Conservation (phyloP, 352 stramenopile species). For the Globisporangium splendens region DNA sequence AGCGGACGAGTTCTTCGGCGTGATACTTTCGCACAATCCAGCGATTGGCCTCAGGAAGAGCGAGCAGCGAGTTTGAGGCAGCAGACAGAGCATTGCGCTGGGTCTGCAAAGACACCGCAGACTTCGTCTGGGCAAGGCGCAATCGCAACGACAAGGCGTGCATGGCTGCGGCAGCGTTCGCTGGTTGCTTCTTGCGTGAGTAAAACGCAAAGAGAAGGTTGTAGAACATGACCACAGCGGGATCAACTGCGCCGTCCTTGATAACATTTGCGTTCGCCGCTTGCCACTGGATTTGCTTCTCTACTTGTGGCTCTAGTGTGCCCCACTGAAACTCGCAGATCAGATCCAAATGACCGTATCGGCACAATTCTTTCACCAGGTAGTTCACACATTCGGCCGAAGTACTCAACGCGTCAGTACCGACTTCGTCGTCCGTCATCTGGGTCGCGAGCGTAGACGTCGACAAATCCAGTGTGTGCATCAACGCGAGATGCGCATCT, state of each 20-base stretch:
- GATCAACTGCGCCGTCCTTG: constrained; percentile 30
- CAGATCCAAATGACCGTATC: constrained; percentile 59
- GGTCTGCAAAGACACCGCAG: constrained; percentile 32
- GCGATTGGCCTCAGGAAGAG: constrained; percentile 37
- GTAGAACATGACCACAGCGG: constrained; percentile 49
- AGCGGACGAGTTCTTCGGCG: constrained; percentile 40
- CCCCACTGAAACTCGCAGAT: constrained; percentile 77
- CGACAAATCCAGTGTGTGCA: constrained; percentile 53
- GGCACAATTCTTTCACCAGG: constrained; percentile 69
- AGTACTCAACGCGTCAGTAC: constrained; percentile 24
- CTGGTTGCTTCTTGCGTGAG: constrained; percentile 52
- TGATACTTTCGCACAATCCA: constrained; percentile 77
- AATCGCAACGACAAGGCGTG: constrained; percentile 53
- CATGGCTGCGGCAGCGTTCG: constrained; percentile 58
- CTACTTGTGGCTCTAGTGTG: constrained; percentile 48
- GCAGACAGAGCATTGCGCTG: constrained; percentile 66
- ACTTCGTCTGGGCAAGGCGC: constrained; percentile 34
- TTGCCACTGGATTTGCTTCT: constrained; percentile 73
- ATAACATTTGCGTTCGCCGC: constrained; percentile 61
- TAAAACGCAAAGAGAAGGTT: constrained; percentile 74
- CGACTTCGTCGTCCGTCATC: constrained; percentile 9
- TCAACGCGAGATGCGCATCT: constrained; percentile 69
- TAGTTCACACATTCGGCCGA: constrained; percentile 67
- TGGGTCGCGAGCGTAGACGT: constrained; percentile 14
- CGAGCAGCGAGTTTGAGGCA: constrained; percentile 38